Evolutionary conservation across 139 green algal genomes (phyloP), one percentile per base, ranked within the genome.

Genomic region (Volvox africanus): DNA sequence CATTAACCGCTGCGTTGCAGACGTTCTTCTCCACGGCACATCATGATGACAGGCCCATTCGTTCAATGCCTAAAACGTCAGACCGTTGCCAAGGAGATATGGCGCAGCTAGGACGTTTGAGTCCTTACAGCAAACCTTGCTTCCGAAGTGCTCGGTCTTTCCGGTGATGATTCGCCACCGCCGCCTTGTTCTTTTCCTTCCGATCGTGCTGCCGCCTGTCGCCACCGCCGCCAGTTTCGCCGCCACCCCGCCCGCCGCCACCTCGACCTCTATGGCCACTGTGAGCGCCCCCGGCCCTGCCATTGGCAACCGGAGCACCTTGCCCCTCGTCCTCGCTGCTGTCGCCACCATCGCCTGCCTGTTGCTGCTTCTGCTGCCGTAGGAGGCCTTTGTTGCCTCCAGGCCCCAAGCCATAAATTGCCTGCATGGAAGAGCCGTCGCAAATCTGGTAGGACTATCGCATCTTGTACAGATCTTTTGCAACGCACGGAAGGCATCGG

Each of bases 111-210:
- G 44, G 44, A 9, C 44, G 44, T 55, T 9, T 12, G 1, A 6
- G 75, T 20, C n/a, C 78, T 36, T 82, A 92, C 12, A 87, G 69
- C 79, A 93, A 77, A 0, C 91, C 91, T 44, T 91, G 88, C 92
- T 98, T 98, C 20, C 88, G 82, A 0, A 94, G n/a, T 0, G 96
- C 96, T 0, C 95, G 88, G 67, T 98, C 96, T 69, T 96, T 97
- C 33, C 96, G 84, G 83, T 98, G 93, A 81, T 98, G 96, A 78
- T 98, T 98, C 35, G 76, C 96, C 22, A 97, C 89, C 14, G 93
- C 93, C 0, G 93, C 91, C 82, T 98, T 98, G 89, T 98, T 95
- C 88, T 96, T 92, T 76, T 98, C 96, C 68, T 98, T 98, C 24
- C 93, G 80, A 0, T 68, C 84, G 28, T 95, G 88, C 33, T 80